Conservation (phyloP, 441 rosid genomes). For the Euphorbia schlechtendalii region DNA sequence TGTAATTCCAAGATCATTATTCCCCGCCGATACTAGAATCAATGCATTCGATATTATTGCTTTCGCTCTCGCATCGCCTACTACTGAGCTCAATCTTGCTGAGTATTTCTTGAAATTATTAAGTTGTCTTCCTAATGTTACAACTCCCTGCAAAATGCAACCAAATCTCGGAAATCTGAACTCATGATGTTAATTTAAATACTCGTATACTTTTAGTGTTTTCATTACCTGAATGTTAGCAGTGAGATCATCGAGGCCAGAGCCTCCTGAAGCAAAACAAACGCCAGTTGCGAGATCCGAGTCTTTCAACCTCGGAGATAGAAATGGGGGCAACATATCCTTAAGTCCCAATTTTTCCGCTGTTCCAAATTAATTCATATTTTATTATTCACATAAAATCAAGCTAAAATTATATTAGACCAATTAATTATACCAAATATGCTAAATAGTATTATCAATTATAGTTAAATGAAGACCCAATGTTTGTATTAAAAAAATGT, state of each 20-base stretch:
- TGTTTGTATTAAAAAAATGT: no score
- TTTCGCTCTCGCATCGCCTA: slow-evolving; percentile 35
- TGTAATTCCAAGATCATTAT: slow-evolving; percentile 41
- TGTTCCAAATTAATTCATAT: background rate
- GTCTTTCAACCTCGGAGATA: slow-evolving; percentile 36
- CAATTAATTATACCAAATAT: no score
- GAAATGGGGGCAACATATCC: slow-evolving; percentile 39
- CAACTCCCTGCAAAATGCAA: background rate
- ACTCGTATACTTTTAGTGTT: rapidly evolving
- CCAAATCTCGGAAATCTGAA: background rate
- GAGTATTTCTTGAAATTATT: slow-evolving; percentile 30
- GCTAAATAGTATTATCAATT: no score
- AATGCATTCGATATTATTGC: slow-evolving; percentile 31
- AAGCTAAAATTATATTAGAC: no score
- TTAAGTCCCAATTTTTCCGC: slow-evolving; percentile 3
- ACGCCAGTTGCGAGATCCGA: slow-evolving; percentile 44
- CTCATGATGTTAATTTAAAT: background rate
- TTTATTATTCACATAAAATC: no score
- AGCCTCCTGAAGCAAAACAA: slow-evolving; percentile 73
- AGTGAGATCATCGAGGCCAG: slow-evolving; percentile 48
- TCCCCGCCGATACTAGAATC: slow-evolving; percentile 39
- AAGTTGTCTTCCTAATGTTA: slow-evolving; percentile 19
- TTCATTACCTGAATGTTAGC: background rate
- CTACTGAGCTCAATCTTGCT: slow-evolving; percentile 26
- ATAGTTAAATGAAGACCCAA: no score